phyloP scores from a whole-genome alignment of 208 protist genomes.

The Vickermania ingenoplastis region DNA sequence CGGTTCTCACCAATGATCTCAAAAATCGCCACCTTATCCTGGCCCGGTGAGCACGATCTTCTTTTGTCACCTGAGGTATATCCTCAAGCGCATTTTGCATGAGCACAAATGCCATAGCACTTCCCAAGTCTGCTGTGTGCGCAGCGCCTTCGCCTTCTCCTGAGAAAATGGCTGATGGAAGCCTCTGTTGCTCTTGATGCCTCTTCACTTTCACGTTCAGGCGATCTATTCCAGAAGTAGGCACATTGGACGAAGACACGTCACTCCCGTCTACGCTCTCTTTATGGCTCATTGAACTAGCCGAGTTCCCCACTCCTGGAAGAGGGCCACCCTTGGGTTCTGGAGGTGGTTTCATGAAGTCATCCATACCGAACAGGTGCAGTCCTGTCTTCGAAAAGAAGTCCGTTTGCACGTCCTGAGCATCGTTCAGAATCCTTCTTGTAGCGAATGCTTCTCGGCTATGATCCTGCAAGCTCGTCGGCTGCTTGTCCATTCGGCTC shows the following conservation, averaged over 20 bases:
- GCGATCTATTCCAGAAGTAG: slow-evolving; percentile 28
- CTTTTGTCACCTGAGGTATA: slow-evolving; percentile 12
- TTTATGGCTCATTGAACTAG: not conserved
- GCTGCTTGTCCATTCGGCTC: not conserved
- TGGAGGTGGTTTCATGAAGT: not conserved
- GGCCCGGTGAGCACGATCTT: slow-evolving; percentile 27
- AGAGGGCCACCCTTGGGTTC: not conserved
- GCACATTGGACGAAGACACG: not conserved
- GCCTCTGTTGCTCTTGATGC: slow-evolving; percentile 28
- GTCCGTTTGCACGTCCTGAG: slow-evolving; percentile 20
- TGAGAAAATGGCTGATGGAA: slow-evolving; percentile 34
- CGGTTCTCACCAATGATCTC: slow-evolving; percentile 66
- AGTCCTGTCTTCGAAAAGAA: slow-evolving; percentile 65
- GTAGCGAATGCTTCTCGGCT: slow-evolving; percentile 1
- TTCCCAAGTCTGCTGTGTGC: slow-evolving; percentile 20
- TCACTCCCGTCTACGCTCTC: slow-evolving; percentile 7
- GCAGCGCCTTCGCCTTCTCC: slow-evolving; percentile 8
- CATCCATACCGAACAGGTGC: slow-evolving; percentile 31
- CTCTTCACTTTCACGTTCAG: slow-evolving; percentile 40
- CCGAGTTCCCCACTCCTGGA: not conserved
- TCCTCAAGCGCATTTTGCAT: slow-evolving; percentile 39
- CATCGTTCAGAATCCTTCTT: not conserved
- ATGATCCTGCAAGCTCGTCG: not conserved
- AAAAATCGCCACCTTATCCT: slow-evolving; percentile 67
- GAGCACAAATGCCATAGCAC: slow-evolving; percentile 34